Percentiles rank a stretch among this genome's conserved stretches.
Evolutionary conservation across 139 green algal species (phyloP).

Genomic region (Auxenochlorella pyrenoidosa): DNA sequence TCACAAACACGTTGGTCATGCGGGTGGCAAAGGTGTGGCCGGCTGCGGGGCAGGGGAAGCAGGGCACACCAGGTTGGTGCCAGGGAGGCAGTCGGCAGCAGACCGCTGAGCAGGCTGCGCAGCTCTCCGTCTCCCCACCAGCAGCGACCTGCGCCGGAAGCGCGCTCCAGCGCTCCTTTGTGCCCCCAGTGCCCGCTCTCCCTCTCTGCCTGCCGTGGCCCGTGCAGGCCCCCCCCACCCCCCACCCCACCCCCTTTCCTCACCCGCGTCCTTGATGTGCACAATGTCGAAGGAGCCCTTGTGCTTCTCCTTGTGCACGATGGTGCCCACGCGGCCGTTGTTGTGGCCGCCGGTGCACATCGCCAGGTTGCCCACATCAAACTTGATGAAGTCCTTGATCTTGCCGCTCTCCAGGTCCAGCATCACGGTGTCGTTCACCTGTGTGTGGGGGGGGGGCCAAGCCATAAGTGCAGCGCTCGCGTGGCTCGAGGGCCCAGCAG

Average conservation of each 20-base stretch:
- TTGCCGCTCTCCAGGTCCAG: conserved; percentile 97
- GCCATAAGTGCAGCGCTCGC: too few species aligned
- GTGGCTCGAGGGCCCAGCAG: too few species aligned
- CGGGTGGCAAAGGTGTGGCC: conserved; percentile 96
- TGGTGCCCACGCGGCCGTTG: conserved; percentile 91
- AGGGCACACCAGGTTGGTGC: too few species aligned
- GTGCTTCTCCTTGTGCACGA: conserved; percentile 97
- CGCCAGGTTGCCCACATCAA: conserved; percentile 95
- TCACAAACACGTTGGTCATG: conserved; percentile 96
- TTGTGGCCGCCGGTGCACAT: conserved; percentile 96
- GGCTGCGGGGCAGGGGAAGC: conserved; percentile 25
- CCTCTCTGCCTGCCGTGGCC: too few species aligned
- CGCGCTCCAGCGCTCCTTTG: neutral
- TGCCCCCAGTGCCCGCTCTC: neutral
- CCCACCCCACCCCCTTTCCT: neutral
- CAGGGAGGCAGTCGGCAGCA: too few species aligned
- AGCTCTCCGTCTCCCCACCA: too few species aligned
- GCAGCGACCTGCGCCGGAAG: neutral
- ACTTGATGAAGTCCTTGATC: conserved; percentile 97
- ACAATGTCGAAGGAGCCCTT: conserved; percentile 95
- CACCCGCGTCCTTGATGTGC: conserved; percentile 92
- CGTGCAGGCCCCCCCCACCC: neutral
- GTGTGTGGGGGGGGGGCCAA: too few species aligned
- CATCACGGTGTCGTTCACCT: conserved; percentile 97
- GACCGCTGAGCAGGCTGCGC: too few species aligned